Evolutionary conservation across 441 rosid genomes (phyloP), one percentile per base, ranked within the genome.

Genomic region (Gossypium laxum): DNA sequence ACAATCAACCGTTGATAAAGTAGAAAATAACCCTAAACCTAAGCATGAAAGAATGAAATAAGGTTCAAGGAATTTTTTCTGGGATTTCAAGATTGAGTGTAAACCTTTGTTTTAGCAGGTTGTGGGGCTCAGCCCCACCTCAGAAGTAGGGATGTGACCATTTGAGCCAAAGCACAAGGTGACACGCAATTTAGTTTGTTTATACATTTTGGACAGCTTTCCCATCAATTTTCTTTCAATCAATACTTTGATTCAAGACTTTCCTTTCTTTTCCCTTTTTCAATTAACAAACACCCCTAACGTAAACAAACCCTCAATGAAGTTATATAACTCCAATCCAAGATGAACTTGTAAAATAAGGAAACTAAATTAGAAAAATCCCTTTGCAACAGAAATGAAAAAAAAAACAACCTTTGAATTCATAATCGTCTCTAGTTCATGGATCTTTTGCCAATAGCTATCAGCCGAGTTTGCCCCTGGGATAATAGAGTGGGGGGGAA

Each of bases 341-440:
- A 14, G 45, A 59, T 59, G 45, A 59, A 59, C 45, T 11, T 41
- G 26, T 1, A 54, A 22, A n/a, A 73, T 15, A 32, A 19, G 38
- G 64, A n/a, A 6, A n/a, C 10, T 12, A 1, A 60, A 48, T 11
- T 11, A 60, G 8, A 65, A 55, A 21, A 60, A 26, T 2, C 67
- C 12, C 21, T 45, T 38, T 41, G 76, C 64, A 41, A 62, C 59
- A 80, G 74, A 78, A 71, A 41, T 64, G 52, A 72, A 45, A 32
- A 43, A 72, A 43, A 41, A 71, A 41, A 8, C 5, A 77, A 94
- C 98, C 99, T 94, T 94, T 15, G 98, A 89, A 76, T 85, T 68
- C 98, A 94, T 86, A 32, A 87, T 56, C 1, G 80, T 82, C 82
- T 94, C 98, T 47, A 94, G 91, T 57, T 86, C 82, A 18, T 50